Evolutionary conservation across 306 rosid species (phyloP).

Genomic region (Vigna nakashimae): DNA sequence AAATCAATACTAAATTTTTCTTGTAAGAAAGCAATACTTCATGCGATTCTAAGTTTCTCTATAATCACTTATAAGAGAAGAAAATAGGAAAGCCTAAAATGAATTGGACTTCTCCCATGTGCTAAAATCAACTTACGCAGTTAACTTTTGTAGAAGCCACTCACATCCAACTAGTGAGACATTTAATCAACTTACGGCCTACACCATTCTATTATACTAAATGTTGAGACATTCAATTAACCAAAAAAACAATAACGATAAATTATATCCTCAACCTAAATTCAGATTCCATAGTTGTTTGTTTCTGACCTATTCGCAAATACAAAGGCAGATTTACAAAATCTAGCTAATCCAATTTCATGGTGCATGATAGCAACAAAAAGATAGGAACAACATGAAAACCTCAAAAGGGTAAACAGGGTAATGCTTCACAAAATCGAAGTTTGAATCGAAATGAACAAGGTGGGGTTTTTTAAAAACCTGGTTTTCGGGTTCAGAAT

Average conservation of each 20-base stretch:
- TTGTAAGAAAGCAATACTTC: conserved; percentile 16
- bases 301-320: conserved; percentile 21
- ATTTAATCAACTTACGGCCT: background rate
- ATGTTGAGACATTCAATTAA: background rate
- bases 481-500: conserved; percentile 60
- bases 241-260: background rate
- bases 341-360: conserved; percentile 13
- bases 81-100: background rate
- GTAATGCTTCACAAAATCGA: background rate
- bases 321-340: conserved; percentile 21
- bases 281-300: background rate
- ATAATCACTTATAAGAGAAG: background rate
- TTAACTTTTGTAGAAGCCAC: background rate
- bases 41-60: background rate
- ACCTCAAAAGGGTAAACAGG: conserved; percentile 7
- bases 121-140: background rate
- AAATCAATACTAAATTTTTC: conserved; percentile 16
- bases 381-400: conserved; percentile 30
- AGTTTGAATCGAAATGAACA: background rate
- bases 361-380: background rate
- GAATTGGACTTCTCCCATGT: background rate
- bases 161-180: background rate
- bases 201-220: background rate
- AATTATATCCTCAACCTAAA: background rate
- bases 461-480: conserved; percentile 44